Evolutionary conservation across 257 asterid species (phyloP).

Genomic region (Plectranthus barbatus): DNA sequence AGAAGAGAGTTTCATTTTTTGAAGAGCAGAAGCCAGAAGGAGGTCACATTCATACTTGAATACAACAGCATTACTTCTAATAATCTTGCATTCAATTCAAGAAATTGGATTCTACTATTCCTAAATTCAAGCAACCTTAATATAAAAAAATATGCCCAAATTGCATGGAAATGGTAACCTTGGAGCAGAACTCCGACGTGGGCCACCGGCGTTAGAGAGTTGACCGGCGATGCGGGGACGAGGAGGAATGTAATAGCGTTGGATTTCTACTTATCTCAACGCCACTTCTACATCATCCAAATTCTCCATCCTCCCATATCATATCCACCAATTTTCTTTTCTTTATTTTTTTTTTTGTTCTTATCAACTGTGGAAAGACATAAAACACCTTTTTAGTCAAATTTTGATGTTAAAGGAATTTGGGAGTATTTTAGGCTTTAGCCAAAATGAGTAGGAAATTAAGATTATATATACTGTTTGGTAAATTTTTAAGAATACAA

Average conservation of each 20-base stretch:
- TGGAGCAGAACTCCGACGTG: neutral
- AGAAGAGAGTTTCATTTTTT: neutral
- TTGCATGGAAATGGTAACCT: neutral
- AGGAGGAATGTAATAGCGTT: neutral
- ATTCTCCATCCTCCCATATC: constrained; percentile 1
- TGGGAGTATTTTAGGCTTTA: too few relatives aligned
- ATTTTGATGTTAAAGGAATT: too few relatives aligned
- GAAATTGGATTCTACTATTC: neutral
- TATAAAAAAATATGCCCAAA: neutral
- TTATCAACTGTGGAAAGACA: constrained; percentile 24
- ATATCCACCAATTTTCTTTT: constrained; percentile 9
- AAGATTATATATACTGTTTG: too few relatives aligned
- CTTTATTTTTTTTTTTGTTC: too few relatives aligned
- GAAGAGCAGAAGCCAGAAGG: too few relatives aligned
- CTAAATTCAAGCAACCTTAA: neutral
- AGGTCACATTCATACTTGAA: neutral
- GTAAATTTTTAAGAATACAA: too few relatives aligned
- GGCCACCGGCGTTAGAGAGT: constrained; percentile 4
- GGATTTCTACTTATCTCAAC: constrained; percentile 21
- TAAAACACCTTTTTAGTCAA: constrained; percentile 16
- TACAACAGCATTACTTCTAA: neutral
- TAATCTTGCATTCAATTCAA: neutral
- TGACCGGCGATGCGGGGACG: constrained; percentile 23
- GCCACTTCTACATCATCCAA: constrained; percentile 28
- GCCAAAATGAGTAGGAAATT: too few relatives aligned